These are phyloP conservation scores for Geotrichum restrictum DNA, from an alignment of 1,139 yeast genomes.

Conservation along the genomic window DNA sequence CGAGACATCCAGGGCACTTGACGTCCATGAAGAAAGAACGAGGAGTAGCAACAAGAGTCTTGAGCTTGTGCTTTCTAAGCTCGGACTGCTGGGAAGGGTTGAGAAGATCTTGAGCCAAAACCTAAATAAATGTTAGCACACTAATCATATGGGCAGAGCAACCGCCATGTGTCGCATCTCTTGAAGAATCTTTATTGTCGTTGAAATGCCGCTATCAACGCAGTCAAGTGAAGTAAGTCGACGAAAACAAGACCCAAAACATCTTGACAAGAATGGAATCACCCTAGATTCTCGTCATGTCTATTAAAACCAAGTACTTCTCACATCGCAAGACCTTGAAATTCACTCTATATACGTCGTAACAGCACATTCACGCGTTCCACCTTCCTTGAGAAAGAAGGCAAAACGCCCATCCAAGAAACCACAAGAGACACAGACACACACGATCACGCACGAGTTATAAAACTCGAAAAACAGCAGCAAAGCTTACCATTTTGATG, in stretches of 20 bases:
- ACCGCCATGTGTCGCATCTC: constrained; percentile 13
- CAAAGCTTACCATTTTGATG: constrained; percentile 21
- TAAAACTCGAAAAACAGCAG: constrained; percentile 19
- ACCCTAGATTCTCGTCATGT: not conserved
- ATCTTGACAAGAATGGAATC: constrained; percentile 5
- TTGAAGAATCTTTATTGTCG: not conserved
- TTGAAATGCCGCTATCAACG: constrained; percentile 1
- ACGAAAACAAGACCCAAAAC: not conserved
- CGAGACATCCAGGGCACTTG: constrained; percentile 98
- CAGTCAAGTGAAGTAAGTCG: not conserved
- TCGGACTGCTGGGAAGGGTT: constrained; percentile 97
- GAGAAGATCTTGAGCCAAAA: constrained; percentile 95
- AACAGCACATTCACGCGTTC: constrained; percentile 3
- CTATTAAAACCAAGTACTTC: not conserved
- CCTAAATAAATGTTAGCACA: constrained; percentile 42
- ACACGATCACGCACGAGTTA: constrained; percentile 21
- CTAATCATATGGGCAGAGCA: not conserved
- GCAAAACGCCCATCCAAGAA: constrained; percentile 1
- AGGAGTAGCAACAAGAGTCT: constrained; percentile 95
- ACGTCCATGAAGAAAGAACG: constrained; percentile 99
- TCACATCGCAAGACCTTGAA: constrained; percentile 4
- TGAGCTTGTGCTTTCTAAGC: constrained; percentile 94
- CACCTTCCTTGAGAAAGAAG: not conserved
- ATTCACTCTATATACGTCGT: constrained; percentile 1
- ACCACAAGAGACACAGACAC: constrained; percentile 18